phyloP scores from a whole-genome alignment of 2,329 filamentous ascomycete species.

The Fusarium metavorans region DNA sequence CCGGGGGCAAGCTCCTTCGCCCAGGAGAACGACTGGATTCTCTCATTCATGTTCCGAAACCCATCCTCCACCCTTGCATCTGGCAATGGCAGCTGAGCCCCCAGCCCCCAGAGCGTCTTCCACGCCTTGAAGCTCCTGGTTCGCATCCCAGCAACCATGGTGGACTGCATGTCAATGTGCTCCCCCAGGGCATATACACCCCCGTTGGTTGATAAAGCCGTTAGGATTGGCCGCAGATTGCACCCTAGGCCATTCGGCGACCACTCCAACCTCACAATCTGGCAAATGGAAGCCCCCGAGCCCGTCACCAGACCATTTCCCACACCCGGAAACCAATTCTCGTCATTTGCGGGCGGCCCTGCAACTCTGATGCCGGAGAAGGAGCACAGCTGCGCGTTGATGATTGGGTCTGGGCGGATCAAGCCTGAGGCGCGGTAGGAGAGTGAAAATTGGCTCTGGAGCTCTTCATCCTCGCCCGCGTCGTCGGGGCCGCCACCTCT shows the following conservation, averaged over 20 bases:
- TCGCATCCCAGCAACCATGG: constrained; percentile 47
- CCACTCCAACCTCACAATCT: constrained; percentile 67
- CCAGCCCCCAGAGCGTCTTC: constrained; percentile 68
- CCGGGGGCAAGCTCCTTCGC: constrained; percentile 56
- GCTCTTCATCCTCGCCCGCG: constrained; percentile 43
- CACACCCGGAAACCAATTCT: constrained; percentile 55
- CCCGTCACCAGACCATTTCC: constrained; percentile 61
- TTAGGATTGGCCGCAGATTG: constrained; percentile 64
- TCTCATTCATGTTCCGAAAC: constrained; percentile 55
- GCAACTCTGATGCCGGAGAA: constrained; percentile 52
- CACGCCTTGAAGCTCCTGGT: constrained; percentile 61
- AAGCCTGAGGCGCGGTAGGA: constrained; percentile 49
- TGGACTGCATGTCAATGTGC: constrained; percentile 47
- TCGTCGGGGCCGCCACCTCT: constrained; percentile 42
- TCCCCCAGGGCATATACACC: constrained; percentile 66
- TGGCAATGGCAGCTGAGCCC: constrained; percentile 63
- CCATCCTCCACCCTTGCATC: constrained; percentile 49
- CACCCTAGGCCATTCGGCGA: constrained; percentile 69
- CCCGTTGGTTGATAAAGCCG: constrained; percentile 63
- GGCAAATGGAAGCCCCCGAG: constrained; percentile 64
- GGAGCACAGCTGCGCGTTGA: constrained; percentile 60
- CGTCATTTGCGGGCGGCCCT: constrained; percentile 36
- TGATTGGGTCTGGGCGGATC: constrained; percentile 54
- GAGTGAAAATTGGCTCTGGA: constrained; percentile 50
- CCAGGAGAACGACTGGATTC: constrained; percentile 67